Evolutionary conservation across 1,284 basidiomycete species (phyloP).

Genomic region (Ustilago vetiveriae): DNA sequence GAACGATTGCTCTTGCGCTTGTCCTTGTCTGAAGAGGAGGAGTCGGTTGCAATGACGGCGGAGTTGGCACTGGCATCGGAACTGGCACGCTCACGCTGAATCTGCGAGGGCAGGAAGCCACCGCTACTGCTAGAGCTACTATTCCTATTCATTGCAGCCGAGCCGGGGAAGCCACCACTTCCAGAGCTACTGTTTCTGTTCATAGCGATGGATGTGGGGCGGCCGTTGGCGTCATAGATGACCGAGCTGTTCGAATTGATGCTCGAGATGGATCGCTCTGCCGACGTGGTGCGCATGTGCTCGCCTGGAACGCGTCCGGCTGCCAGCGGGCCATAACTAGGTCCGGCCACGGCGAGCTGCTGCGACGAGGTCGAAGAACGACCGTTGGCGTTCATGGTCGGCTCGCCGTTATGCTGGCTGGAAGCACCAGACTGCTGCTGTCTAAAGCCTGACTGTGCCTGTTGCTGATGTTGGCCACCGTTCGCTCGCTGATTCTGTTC

Average conservation of each 20-base stretch:
- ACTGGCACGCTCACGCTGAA: constrained; percentile 53
- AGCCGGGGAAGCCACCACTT: constrained; percentile 25
- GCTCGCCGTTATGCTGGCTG: constrained; percentile 10
- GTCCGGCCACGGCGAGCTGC: constrained; percentile 12
- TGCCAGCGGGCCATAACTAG: constrained; percentile 22
- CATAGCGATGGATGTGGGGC: constrained; percentile 27
- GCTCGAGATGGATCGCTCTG: constrained; percentile 49
- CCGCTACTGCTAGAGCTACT: constrained; percentile 42
- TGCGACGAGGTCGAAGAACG: constrained; percentile 28
- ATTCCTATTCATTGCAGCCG: constrained; percentile 31
- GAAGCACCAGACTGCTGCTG: constrained; percentile 20
- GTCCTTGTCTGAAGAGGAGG: constrained; percentile 34
- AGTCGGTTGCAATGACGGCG: constrained; percentile 25
- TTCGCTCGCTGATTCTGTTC: constrained; percentile 9
- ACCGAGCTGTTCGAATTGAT: constrained; percentile 24
- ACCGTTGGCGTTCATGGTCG: constrained; percentile 14
- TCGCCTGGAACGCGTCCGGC: constrained; percentile 14
- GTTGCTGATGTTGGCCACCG: constrained; percentile 48
- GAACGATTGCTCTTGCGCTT: constrained; percentile 49
- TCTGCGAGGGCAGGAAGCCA: constrained; percentile 56
- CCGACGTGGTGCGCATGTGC: constrained; percentile 41
- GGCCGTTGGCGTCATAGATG: constrained; percentile 16
- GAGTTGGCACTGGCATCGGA: constrained; percentile 52
- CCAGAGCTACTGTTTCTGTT: constrained; percentile 46
- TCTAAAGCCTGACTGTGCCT: constrained; percentile 29